Base-by-base conservation (phyloP, 345 rosid genomes). In the Murraya paniculata region DNA sequence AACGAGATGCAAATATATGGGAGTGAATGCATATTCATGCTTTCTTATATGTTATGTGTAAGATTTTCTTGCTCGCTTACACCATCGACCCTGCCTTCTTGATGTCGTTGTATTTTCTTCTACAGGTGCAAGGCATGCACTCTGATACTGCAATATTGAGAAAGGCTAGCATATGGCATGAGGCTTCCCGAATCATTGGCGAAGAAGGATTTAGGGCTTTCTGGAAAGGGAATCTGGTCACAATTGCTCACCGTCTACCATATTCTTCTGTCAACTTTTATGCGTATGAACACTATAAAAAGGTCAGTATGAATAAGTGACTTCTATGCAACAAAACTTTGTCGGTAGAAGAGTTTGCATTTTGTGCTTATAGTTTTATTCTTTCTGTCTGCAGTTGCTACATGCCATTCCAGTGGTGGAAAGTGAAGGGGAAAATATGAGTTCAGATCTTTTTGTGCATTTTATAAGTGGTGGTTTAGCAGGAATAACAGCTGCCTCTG, bases 151-250 rank as follows among this genome's bases (percentile, higher is more conserved):
- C 88, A 77, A 78, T 87, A 72, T 79, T 92, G 80, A 88, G 87
- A 68, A 91, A 89, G 79, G 86, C 99, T 33, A 83, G 97, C 75
- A 90, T 96, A 86, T 90, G 92, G 89, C 85, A 72, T 39, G 98
- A 94, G 81, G 99, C 97, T 73, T 94, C 97, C 41, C 87, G 97
- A 18, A 83, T 96, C 69, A 28, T 90, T 62, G 79, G 83, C 25
- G 99, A 96, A 84, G 99, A 96, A 87, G 99, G 98, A 64, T 84
- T 91, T 79, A 88, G 87, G 78, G 99, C 99, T 62, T 91, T 96
- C 65, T 96, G 97, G 99, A 96, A 92, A 79, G 99, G 99, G 68
- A 96, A 96, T 84, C 86, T 96, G 35, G 98, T 96, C 24, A 94
- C 97, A 14, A 96, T 96, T 77, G 95, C 94, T 73, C 98, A 96